Base-by-base conservation (phyloP, 1,284 basidiomycete species). In the Boletellus sp. region DNA sequence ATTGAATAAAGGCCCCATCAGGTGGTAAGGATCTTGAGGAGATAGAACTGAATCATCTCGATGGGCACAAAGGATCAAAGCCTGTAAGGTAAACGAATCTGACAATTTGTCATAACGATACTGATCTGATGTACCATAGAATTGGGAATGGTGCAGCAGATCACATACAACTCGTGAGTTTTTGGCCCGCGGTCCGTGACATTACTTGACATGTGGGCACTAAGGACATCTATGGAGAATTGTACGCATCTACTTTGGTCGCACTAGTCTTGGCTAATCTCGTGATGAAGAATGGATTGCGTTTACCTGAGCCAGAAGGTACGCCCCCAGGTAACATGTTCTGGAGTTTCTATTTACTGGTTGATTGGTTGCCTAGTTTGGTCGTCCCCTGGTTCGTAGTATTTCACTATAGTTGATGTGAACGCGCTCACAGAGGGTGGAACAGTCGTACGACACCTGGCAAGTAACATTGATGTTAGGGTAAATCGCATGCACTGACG, bases 291-390 rank as follows among this genome's bases (percentile, higher is more conserved):
- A 55, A 86, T 95, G 87, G 93, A 97, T 74, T 92, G 87, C 82
- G 89, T 97, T 56, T 97, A 97, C 66, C 82, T 97, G 19, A 86
- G 91, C 6, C 93, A 96, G 69, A 96, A 95, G 85, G 79, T 86
- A 15, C 18, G 46, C 36, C 74, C 63, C 8, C 5, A n/a, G 6
- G 4, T 30, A 12, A 21, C 42, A 38, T 7, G 13, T 15, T 42
- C 1, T 45, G 18, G 18, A 19, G 4, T 2, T 45, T 12, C 7
- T 5, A 15, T 18, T 30, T 10, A 49, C 12, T 22, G 10, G 30
- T 30, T 56, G 19, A 58, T 33, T 18, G 11, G 21, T 15, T 52
- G 15, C 8, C 32, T 40, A 79, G 75, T 79, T 75, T 56, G 77
- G 78, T 8, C 70, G 70, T 51, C 77, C 77, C 28, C 58, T 80